Percentiles rank a stretch among this genome's conserved stretches.
Evolutionary conservation across 805 yeast genomes (phyloP).

Genomic region (Groenewaldozyma salmanticensis): DNA sequence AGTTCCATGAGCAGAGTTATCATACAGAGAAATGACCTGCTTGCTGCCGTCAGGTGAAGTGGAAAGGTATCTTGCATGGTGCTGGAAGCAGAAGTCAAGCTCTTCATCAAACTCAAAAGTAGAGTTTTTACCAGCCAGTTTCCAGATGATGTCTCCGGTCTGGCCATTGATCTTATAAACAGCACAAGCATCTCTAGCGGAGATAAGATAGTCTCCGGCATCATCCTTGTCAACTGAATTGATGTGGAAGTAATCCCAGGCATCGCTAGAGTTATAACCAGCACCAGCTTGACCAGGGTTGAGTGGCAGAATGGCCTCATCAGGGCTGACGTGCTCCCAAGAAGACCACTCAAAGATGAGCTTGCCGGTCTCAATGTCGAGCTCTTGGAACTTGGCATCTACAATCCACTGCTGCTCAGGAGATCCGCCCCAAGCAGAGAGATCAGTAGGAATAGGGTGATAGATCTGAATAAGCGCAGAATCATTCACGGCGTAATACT

Average conservation of each 20-base stretch:
- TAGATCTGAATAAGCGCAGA: conserved; percentile 7
- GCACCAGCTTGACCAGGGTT: conserved; percentile 10
- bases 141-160: conserved; percentile 10
- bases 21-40: conserved; percentile 8
- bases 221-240: conserved; percentile 11
- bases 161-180: conserved; percentile 9
- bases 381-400: conserved; percentile 8
- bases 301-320: conserved; percentile 8
- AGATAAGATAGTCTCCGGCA: conserved; percentile 6
- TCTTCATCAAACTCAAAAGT: conserved; percentile 5
- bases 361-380: conserved; percentile 9
- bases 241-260: conserved; percentile 12
- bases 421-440: conserved; percentile 5
- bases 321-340: conserved; percentile 7
- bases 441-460: conserved; percentile 8
- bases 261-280: conserved; percentile 9
- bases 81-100: conserved; percentile 10
- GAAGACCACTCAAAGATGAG: conserved; percentile 11
- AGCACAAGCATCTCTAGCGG: conserved; percentile 12
- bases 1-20: conserved; percentile 11
- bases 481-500: conserved; percentile 4
- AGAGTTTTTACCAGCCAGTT: conserved; percentile 8
- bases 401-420: conserved; percentile 8
- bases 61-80: conserved; percentile 8
- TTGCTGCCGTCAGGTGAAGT: conserved; percentile 5